Evolutionary conservation across 345 rosid genomes (phyloP).

Genomic region (Aethionema arabicum): DNA sequence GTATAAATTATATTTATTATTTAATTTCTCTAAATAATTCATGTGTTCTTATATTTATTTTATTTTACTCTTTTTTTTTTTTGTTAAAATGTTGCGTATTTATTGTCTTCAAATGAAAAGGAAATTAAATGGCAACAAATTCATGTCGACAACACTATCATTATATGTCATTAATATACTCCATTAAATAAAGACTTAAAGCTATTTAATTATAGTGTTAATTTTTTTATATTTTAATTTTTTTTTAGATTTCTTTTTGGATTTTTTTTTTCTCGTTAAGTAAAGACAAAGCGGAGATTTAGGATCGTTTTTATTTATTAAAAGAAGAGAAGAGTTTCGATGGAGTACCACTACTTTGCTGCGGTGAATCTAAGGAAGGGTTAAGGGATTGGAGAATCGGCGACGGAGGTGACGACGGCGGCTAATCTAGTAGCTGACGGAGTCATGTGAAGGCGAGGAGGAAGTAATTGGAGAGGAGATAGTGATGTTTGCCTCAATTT

Average conservation of each 20-base stretch:
- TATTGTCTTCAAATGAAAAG: background rate
- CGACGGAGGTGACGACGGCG: slow-evolving; percentile 27
- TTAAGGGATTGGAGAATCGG: slow-evolving; percentile 1
- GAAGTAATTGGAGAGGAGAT: background rate
- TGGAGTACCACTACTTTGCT: slow-evolving; percentile 27
- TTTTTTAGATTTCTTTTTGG: too few species aligned
- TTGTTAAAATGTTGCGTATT: too few species aligned
- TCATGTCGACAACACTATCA: background rate
- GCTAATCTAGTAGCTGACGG: slow-evolving; percentile 12
- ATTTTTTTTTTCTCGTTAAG: too few species aligned
- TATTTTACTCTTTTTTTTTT: too few species aligned
- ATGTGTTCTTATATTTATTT: too few species aligned
- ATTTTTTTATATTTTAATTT: too few species aligned
- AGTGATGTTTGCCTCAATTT: slow-evolving; percentile 28
- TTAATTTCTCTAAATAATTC: background rate
- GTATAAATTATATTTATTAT: too few species aligned
- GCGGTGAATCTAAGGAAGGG: background rate
- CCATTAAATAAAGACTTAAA: too few species aligned
- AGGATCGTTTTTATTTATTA: slow-evolving; percentile 29
- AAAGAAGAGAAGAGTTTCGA: slow-evolving; percentile 24
- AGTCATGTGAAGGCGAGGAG: slow-evolving; percentile 3
- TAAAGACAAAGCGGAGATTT: slow-evolving; percentile 40
- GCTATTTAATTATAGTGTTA: too few species aligned
- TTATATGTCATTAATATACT: too few species aligned
- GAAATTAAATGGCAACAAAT: background rate